Evolutionary conservation across 1,139 yeast genomes (phyloP).

Genomic region (Protomyces lactucae-debilis): DNA sequence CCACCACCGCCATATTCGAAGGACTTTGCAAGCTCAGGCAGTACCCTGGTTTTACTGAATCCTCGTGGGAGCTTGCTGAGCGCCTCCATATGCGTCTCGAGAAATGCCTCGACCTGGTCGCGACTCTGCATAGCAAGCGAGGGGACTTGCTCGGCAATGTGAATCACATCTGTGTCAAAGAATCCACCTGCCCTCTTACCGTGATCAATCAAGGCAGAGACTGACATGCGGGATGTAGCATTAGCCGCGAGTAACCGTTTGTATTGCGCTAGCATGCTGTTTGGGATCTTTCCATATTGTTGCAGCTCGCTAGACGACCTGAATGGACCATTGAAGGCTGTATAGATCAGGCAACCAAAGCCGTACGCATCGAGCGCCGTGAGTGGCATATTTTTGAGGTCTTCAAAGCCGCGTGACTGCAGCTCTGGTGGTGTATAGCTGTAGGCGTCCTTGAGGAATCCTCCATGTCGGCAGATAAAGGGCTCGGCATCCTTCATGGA

Average conservation of each 20-base stretch:
- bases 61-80: conserved; percentile 51
- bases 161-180: conserved; percentile 48
- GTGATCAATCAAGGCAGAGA: conserved; percentile 49
- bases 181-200: conserved; percentile 41
- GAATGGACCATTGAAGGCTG: conserved; percentile 44
- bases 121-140: conserved; percentile 51
- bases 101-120: conserved; percentile 51
- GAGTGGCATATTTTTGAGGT: conserved; percentile 34
- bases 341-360: conserved; percentile 55
- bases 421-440: conserved; percentile 48
- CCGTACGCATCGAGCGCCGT: conserved; percentile 53
- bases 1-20: conserved; percentile 38
- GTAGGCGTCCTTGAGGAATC: conserved; percentile 39
- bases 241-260: conserved; percentile 35
- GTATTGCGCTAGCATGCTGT: conserved; percentile 36
- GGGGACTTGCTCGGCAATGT: conserved; percentile 48
- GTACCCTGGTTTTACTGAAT: conserved; percentile 55
- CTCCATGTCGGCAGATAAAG: conserved; percentile 35
- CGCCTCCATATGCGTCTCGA: conserved; percentile 41
- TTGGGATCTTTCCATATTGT: conserved; percentile 36
- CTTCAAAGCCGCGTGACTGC: conserved; percentile 44
- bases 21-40: conserved; percentile 59
- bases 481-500: conserved; percentile 35
- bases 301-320: conserved; percentile 34
- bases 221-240: conserved; percentile 44